A percentile compares a stretch with the other conserved stretches of the same genome.
These are phyloP conservation scores for Aspergillus fumigatus DNA, from an alignment of 2,329 filamentous ascomycete genomes.

Conservation along the genomic window DNA sequence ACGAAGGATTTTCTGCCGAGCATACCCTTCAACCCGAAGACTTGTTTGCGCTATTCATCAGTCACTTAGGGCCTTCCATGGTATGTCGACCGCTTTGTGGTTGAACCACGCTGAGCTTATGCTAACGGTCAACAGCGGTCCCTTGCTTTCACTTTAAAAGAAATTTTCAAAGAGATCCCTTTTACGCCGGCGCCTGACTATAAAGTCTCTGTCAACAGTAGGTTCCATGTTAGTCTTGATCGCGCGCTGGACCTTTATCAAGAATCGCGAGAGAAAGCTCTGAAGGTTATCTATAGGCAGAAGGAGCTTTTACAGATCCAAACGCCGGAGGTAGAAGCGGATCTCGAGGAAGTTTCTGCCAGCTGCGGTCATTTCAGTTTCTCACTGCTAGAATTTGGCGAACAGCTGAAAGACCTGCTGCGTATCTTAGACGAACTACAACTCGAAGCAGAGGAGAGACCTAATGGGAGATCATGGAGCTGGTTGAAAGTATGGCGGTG, in stretches of 20 bases:
- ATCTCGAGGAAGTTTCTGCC: slow-evolving; percentile 96
- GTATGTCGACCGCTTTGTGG: slow-evolving; percentile 28
- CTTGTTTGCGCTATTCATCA: slow-evolving; percentile 88
- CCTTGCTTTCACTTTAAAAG: slow-evolving; percentile 81
- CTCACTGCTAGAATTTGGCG: slow-evolving; percentile 82
- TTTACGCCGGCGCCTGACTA: slow-evolving; percentile 67
- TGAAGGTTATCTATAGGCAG: slow-evolving; percentile 74
- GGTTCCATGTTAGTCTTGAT: slow-evolving; percentile 73
- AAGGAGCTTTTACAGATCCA: slow-evolving; percentile 67
- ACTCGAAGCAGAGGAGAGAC: slow-evolving; percentile 57
- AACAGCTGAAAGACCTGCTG: slow-evolving; percentile 80
- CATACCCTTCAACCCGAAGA: slow-evolving; percentile 57
- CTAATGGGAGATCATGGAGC: slow-evolving; percentile 65
- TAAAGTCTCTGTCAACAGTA: slow-evolving; percentile 69
- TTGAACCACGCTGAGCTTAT: neutral
- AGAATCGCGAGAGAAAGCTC: slow-evolving; percentile 66
- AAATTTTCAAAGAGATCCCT: slow-evolving; percentile 81
- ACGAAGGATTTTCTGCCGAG: slow-evolving; percentile 9
- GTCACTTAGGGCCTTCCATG: slow-evolving; percentile 85
- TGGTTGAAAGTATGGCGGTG: slow-evolving; percentile 77
- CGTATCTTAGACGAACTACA: slow-evolving; percentile 83
- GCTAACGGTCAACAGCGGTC: slow-evolving; percentile 58
- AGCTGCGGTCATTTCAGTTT: slow-evolving; percentile 96
- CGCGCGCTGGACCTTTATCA: slow-evolving; percentile 80
- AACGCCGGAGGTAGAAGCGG: slow-evolving; percentile 74